Conservation (phyloP, 768 basidiomycete genomes). For the Mycena rebaudengoi region DNA sequence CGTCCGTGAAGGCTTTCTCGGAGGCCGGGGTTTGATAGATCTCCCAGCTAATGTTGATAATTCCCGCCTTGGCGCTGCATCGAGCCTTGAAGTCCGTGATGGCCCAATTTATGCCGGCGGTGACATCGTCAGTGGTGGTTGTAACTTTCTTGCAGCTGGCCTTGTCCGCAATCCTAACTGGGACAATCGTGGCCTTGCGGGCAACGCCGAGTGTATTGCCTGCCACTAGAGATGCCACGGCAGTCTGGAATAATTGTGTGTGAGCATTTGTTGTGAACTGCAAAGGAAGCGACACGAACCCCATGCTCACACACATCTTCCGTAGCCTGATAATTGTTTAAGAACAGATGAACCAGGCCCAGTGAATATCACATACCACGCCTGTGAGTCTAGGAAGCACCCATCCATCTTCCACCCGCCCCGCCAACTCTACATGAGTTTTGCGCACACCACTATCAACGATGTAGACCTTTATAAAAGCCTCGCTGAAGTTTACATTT, state of each 20-base stretch:
- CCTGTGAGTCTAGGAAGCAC: not conserved
- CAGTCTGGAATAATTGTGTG: not conserved
- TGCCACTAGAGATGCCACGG: not conserved
- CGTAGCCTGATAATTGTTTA: not conserved
- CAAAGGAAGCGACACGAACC: not conserved
- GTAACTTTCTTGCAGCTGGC: not conserved
- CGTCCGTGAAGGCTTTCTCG: not conserved
- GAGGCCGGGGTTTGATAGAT: not conserved
- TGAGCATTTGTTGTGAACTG: not conserved
- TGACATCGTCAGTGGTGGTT: not conserved
- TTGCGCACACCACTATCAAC: not conserved
- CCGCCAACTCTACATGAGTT: not conserved
- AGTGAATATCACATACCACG: not conserved
- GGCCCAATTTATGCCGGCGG: not conserved
- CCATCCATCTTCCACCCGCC: not conserved
- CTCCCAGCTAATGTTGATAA: constrained; percentile 2
- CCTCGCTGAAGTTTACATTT: not conserved
- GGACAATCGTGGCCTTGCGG: not conserved
- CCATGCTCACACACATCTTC: not conserved
- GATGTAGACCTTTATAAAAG: not conserved
- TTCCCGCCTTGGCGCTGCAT: not conserved
- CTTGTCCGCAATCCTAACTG: not conserved
- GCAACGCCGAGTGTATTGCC: not conserved
- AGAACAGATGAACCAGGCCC: not conserved
- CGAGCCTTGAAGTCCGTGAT: not conserved